Evolutionary conservation across 2,329 filamentous ascomycete species (phyloP).

Genomic region (Camptophora hylomeconis): DNA sequence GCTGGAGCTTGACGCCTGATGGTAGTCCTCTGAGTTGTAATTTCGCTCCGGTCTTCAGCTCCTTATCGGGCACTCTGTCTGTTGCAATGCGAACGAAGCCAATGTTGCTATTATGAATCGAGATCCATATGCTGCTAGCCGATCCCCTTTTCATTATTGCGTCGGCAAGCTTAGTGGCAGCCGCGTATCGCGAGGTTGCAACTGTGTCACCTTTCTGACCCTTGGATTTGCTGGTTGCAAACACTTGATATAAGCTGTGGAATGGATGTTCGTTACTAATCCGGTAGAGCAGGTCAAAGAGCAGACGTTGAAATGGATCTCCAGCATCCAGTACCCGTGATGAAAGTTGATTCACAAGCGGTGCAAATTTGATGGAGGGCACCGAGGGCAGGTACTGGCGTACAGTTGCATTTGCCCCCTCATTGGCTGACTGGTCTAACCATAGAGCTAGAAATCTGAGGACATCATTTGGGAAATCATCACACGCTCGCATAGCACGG

Average conservation of each 20-base stretch:
- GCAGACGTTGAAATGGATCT: slow-evolving; percentile 59
- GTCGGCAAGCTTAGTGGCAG: slow-evolving; percentile 56
- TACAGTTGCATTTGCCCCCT: slow-evolving; percentile 66
- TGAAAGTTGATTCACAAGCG: slow-evolving; percentile 88
- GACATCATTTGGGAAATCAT: slow-evolving; percentile 78
- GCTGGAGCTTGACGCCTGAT: slow-evolving; percentile 50
- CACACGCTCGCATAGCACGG: slow-evolving; percentile 67
- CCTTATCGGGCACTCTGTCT: slow-evolving; percentile 39
- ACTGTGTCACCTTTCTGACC: slow-evolving; percentile 53
- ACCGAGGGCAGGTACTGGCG: slow-evolving; percentile 56
- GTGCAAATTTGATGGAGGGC: slow-evolving; percentile 80
- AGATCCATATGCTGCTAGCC: slow-evolving; percentile 49
- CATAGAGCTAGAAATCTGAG: slow-evolving; percentile 88
- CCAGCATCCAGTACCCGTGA: slow-evolving; percentile 69
- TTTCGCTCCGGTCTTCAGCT: slow-evolving; percentile 55
- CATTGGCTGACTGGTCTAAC: slow-evolving; percentile 72
- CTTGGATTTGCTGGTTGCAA: slow-evolving; percentile 62
- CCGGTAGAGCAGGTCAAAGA: slow-evolving; percentile 60
- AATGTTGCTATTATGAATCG: slow-evolving; percentile 62
- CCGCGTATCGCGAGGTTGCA: slow-evolving; percentile 58
- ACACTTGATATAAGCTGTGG: slow-evolving; percentile 95
- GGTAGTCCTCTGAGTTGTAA: slow-evolving; percentile 49
- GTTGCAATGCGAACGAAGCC: slow-evolving; percentile 40
- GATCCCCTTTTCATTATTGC: slow-evolving; percentile 41
- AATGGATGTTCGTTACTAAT: slow-evolving; percentile 92